Base-by-base conservation (phyloP, 345 rosid genomes). In the Gossypium australe region DNA sequence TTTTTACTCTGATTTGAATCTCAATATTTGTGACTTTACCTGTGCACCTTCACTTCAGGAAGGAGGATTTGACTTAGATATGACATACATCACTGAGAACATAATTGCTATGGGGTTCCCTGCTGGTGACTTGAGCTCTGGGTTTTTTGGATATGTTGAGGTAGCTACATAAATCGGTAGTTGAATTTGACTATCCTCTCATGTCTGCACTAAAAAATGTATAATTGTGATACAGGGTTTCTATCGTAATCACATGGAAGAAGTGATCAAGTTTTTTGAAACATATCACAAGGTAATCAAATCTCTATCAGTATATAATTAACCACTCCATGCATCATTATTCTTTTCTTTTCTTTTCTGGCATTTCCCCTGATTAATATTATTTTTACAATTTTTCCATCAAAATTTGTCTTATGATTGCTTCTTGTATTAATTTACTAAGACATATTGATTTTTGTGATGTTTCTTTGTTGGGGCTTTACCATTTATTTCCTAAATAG, bases 101-200 rank as follows among this genome's bases (percentile, higher is more conserved):
- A 84, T 92, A 27, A 90, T 90, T 80, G 97, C 97, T 29, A 92
- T 92, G 97, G 97, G 97, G n/a, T 92, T 92, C 78, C 97, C 97
- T 84, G 97, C 97, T 81, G 97, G 97, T 78, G 94, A 90, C 80
- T 84, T 88, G 95, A 92, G 97, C 77, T 92, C 97, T 76, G 97
- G 97, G 25, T 85, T 92, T 83, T 92, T 92, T 52, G 92, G 97
- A 55, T 92, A 87, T 83, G 89, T 92, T 25, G 97, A 92, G 88
- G 97, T 90, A 79, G 82, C 67, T 55, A 14, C 41, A 22, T 66
- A 43, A 47, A 74, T 71, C 68, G 63, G 48, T 78, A 16, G 62
- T 79, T 67, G 17, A 29, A 41, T 60, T 27, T 51, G 1, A 13
- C 38, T 49, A 10, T 77, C 17, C 45, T 27, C 57, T 34, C 62